phyloP scores from a whole-genome alignment of 1,139 yeast species.

The Magnusiomyces tetraspermus region DNA sequence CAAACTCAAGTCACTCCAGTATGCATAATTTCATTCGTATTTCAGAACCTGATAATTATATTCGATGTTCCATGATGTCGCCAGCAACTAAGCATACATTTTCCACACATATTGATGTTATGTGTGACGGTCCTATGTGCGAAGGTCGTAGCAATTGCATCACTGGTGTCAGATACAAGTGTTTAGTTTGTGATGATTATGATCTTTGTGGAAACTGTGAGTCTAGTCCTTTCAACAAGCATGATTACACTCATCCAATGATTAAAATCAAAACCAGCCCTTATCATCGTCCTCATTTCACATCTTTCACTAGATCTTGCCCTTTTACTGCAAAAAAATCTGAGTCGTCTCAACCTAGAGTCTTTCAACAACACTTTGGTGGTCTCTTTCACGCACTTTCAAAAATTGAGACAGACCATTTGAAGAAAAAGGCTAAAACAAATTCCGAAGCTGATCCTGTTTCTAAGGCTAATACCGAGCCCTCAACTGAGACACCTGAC shows the following conservation, averaged over 20 bases:
- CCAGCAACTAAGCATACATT: not conserved
- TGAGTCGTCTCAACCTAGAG: not conserved
- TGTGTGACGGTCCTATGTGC: constrained; percentile 40
- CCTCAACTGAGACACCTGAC: not conserved
- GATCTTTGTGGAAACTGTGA: constrained; percentile 47
- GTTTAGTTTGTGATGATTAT: constrained; percentile 42
- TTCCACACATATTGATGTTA: constrained; percentile 19
- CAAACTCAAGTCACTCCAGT: constrained; percentile 2
- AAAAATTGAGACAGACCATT: not conserved
- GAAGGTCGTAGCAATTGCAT: constrained; percentile 24
- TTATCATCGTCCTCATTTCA: not conserved
- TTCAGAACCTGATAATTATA: constrained; percentile 11
- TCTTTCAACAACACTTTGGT: not conserved
- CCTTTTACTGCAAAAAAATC: not conserved
- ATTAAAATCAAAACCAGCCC: constrained; percentile 16
- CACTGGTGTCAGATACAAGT: constrained; percentile 41
- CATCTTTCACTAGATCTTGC: not conserved
- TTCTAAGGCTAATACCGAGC: not conserved
- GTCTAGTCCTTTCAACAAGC: constrained; percentile 20
- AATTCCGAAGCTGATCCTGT: not conserved
- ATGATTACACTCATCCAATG: constrained; percentile 23
- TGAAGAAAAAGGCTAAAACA: not conserved
- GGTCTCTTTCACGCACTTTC: not conserved
- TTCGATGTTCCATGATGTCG: constrained; percentile 3
- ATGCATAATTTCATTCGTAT: constrained; percentile 21